phyloP scores from a whole-genome alignment of 331 rosid species.

The Malus hybrid region DNA sequence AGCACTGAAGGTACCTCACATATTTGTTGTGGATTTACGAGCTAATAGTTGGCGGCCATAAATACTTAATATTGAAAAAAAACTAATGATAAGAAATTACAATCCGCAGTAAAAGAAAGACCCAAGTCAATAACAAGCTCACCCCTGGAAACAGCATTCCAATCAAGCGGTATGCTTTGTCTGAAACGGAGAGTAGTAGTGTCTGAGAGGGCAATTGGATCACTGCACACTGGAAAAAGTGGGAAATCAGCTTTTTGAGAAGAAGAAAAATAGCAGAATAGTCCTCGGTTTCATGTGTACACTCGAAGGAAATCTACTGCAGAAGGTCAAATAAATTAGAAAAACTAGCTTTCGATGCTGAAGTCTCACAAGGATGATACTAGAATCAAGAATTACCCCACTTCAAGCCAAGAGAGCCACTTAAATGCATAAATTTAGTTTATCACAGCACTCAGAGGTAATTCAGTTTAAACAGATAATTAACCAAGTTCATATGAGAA shows the following conservation, averaged over 20 bases:
- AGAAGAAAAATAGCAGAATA: background rate
- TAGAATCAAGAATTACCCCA: background rate
- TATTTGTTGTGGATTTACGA: slow-evolving; percentile 1
- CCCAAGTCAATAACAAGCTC: slow-evolving; percentile 17
- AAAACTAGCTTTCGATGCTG: background rate
- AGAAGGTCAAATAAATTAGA: background rate
- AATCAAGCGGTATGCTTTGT: slow-evolving; percentile 87
- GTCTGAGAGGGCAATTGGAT: slow-evolving; percentile 97
- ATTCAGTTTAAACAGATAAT: background rate
- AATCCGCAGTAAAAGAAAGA: background rate
- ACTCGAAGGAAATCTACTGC: background rate
- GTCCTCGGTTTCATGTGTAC: background rate
- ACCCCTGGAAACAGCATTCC: slow-evolving; percentile 99
- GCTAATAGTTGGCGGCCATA: slow-evolving; percentile 3
- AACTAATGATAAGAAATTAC: background rate
- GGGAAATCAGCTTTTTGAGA: slow-evolving; percentile 10
- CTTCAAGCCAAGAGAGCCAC: background rate
- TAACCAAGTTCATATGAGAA: background rate
- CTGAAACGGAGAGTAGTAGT: slow-evolving; percentile 83
- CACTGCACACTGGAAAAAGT: slow-evolving; percentile 82
- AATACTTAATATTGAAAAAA: background rate
- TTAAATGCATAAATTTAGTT: background rate
- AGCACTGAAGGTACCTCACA: slow-evolving; percentile 5
- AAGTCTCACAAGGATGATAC: background rate
- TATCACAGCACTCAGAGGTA: background rate